Percentiles rank a stretch among this genome's conserved stretches.
These are phyloP conservation scores for Kluyveromyces siamensis DNA, from an alignment of 805 yeast genomes.

Conservation along the genomic window DNA sequence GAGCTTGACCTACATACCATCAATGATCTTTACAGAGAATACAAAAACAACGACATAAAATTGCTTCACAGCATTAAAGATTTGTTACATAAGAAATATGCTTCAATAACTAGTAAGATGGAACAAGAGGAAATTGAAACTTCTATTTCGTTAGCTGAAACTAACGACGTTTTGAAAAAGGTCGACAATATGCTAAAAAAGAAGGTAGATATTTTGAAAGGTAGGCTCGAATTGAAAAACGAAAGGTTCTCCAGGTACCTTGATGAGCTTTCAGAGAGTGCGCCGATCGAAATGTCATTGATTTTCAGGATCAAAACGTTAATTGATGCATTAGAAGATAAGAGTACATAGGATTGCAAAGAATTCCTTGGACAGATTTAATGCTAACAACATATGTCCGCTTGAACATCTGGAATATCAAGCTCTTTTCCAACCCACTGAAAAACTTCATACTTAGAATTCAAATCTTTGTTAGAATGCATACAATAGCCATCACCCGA, in stretches of 20 bases:
- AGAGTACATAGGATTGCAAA: background rate
- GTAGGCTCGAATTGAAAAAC: background rate
- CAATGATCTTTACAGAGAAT: background rate
- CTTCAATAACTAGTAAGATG: background rate
- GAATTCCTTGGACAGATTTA: background rate
- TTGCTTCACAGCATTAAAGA: background rate
- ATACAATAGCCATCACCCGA: constrained; percentile 65
- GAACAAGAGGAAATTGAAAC: background rate
- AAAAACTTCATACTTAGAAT: constrained; percentile 85
- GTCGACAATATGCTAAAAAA: background rate
- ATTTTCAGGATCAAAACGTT: background rate
- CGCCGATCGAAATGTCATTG: background rate
- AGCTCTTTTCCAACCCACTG: constrained; percentile 46
- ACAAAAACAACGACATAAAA: background rate
- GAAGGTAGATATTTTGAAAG: background rate
- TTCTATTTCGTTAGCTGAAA: background rate
- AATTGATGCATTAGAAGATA: background rate
- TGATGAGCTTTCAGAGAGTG: background rate
- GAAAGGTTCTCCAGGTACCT: background rate
- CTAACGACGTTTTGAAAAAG: background rate
- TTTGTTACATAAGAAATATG: background rate
- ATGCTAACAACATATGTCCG: constrained; percentile 17
- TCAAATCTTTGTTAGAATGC: constrained; percentile 65
- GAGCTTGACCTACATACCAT: background rate
- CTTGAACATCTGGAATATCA: constrained; percentile 15